These are phyloP conservation scores for Parietaria judaica DNA, from an alignment of 306 rosid genomes.

Conservation along the genomic window DNA sequence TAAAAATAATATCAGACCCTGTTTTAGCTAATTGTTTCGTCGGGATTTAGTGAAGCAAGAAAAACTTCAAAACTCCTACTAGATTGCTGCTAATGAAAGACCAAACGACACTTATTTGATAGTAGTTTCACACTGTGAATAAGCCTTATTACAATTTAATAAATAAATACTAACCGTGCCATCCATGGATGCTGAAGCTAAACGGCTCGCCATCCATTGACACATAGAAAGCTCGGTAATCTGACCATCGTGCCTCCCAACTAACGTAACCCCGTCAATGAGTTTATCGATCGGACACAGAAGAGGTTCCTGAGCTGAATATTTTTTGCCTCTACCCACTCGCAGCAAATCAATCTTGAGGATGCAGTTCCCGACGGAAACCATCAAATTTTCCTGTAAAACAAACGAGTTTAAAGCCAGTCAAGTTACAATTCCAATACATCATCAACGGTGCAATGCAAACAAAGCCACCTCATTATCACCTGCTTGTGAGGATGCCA, in stretches of 20 bases:
- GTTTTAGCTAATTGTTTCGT: too few relatives aligned
- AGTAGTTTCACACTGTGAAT: not conserved
- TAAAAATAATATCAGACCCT: too few relatives aligned
- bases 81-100: too few relatives aligned
- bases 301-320: constrained; percentile 54
- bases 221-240: constrained; percentile 72
- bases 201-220: constrained; percentile 73
- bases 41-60: too few relatives aligned
- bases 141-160: not conserved
- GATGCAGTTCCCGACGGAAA: constrained; percentile 42
- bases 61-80: too few relatives aligned
- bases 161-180: constrained; percentile 48
- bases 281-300: constrained; percentile 50
- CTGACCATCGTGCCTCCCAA: constrained; percentile 57
- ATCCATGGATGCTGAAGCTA: constrained; percentile 68
- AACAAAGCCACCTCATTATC: constrained; percentile 12
- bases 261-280: constrained; percentile 52
- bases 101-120: too few relatives aligned
- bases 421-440: constrained; percentile 14
- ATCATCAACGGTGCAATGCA: constrained; percentile 5
- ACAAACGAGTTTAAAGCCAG: not conserved
- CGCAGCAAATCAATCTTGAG: constrained; percentile 51
- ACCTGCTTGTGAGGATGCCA: constrained; percentile 88
- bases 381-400: constrained; percentile 57
- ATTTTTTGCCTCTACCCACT: constrained; percentile 46